Evolutionary conservation across 169 alveolate genomes (phyloP).

Genomic region (Cryptosporidium andersoni): DNA sequence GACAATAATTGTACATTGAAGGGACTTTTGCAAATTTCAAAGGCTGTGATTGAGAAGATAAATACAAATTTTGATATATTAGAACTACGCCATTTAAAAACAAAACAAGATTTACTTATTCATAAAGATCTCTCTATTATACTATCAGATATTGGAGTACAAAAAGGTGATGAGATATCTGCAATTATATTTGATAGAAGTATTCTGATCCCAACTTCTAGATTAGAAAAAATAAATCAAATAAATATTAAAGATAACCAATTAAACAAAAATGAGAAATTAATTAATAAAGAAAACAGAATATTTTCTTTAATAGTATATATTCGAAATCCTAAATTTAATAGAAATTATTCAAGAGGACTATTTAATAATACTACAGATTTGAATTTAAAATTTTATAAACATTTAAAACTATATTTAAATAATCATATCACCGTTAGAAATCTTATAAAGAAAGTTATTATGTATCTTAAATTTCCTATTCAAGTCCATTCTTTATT

Average conservation of each 20-base stretch:
- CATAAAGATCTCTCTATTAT: neutral
- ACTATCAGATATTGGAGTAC: constrained; percentile 27
- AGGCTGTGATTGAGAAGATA: too few relatives aligned
- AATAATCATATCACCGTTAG: constrained; percentile 9
- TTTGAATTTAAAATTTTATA: neutral
- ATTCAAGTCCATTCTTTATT: neutral
- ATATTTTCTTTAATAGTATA: neutral
- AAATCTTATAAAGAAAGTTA: constrained; percentile 1
- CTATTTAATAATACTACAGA: too few relatives aligned
- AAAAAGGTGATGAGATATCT: constrained; percentile 13
- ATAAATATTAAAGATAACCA: neutral
- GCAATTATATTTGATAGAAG: neutral
- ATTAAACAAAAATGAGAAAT: neutral
- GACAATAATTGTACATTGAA: too few relatives aligned
- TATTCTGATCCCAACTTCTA: neutral
- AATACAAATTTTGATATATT: neutral
- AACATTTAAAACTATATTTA: constrained; percentile 1
- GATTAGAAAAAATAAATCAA: neutral
- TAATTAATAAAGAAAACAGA: neutral
- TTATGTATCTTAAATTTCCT: neutral
- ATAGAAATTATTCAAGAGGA: too few relatives aligned
- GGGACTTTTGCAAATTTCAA: too few relatives aligned
- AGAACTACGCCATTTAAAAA: neutral
- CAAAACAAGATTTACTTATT: constrained; percentile 11
- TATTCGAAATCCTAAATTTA: neutral